Evolutionary conservation across 805 yeast species (phyloP), one percentile per base, ranked within the genome.

Genomic region (Wickerhamiella dianesei): DNA sequence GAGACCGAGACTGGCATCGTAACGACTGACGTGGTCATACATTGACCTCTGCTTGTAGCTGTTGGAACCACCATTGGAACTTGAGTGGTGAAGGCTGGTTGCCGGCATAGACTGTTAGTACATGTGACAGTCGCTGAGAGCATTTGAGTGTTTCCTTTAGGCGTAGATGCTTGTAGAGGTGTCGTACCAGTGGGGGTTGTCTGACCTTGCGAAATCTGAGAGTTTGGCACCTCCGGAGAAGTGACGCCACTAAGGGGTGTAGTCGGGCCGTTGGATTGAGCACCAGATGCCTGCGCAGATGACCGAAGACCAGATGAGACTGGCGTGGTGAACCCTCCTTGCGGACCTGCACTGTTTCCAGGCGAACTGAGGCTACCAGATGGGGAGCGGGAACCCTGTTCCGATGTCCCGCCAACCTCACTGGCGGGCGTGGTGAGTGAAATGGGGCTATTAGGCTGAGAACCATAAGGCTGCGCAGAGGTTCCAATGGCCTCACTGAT

Each of bases 71-170:
- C 20, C 18, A 48, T 25, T 25, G 32, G 32, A 25, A 25, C 32
- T 25, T 25, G 32, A 25, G 32, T 25, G 12, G 32, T 25, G 32
- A 6, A 25, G 12, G 32, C 6, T 25, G 32, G 32, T 25, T 25
- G 32, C 32, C n/a, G 22, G 32, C 48, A 45, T 21, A 32, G 20
- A 6, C 5, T 40, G 21, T 48, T 44, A 12, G 50, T 48, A n/a
- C n/a, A n/a, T n/a, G n/a, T n/a, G n/a, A n/a, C n/a, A n/a, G n/a
- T n/a, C n/a, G n/a, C n/a, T n/a, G n/a, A n/a, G n/a, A n/a, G n/a
- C n/a, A n/a, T n/a, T n/a, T n/a, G n/a, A n/a, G n/a, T n/a, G n/a
- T n/a, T n/a, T n/a, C n/a, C n/a, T n/a, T n/a, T n/a, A n/a, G n/a
- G n/a, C n/a, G n/a, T n/a, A n/a, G n/a, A n/a, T n/a, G n/a, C n/a